Base-by-base conservation (phyloP, 2,329 filamentous ascomycete species). In the Cryphonectria parasitica region DNA sequence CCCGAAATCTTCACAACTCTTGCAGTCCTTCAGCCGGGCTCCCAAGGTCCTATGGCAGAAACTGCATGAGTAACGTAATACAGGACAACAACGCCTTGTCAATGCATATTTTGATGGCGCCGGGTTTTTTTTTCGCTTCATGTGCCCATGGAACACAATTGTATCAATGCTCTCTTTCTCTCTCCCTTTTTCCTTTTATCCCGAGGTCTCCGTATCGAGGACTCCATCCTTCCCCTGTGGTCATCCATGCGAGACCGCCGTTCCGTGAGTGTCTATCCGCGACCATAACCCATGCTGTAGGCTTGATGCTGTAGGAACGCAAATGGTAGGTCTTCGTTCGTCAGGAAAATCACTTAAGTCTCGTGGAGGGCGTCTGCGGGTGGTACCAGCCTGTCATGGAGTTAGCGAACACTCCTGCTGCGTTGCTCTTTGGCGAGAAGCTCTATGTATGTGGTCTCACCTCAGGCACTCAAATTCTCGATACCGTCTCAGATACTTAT, bases 381-480 rank as follows among this genome's bases (percentile, higher is more conserved):
- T 3, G 71, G 71, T 64, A 61, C 70, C 45, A 70, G 45, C 54
- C 71, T 70, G 62, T 62, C 31, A 3, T n/a, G 17, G 7, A 11
- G 10, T 28, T 15, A 66, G 17, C 15, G 17, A 10, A 25, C 43
- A 56, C 36, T 31, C 3, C 11, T 34, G 6, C 6, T 28, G 6
- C 10, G 41, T 19, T 31, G 3, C n/a, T 8, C 39, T 49, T 25
- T 22, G 17, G 7, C 25, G 58, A 6, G 7, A 8, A 58, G 19
- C 5, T 31, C 10, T 31, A 19, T 60, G 31, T 13, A 15, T n/a
- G n/a, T 22, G 34, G 15, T 25, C 28, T 64, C 3, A 93, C 92
- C 87, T 90, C 43, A 97, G 83, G 66, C 94, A 80, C 80, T 98
- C 95, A 79, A 97, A 98, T 73, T 92, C 89, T 70, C 87, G 85